A percentile compares a stretch with the other conserved stretches of the same genome.
phyloP scores from a whole-genome alignment of 345 rosid species.

The Sisymbrium irio region DNA sequence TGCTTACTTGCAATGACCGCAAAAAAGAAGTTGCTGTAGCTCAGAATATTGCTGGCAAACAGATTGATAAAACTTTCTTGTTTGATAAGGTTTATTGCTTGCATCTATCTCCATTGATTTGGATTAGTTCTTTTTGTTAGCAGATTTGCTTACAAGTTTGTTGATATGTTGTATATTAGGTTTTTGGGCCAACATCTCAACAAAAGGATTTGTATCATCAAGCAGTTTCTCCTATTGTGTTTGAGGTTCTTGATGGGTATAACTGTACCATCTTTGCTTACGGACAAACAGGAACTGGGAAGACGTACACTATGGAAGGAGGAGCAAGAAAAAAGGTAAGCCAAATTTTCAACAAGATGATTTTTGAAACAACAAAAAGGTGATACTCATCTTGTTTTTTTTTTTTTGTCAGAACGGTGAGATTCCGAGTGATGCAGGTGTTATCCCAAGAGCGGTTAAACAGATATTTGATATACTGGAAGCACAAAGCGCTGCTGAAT shows the following conservation, averaged over 20 bases:
- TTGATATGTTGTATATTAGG: conserved; percentile 47
- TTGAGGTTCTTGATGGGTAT: conserved; percentile 96
- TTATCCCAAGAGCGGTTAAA: conserved; percentile 91
- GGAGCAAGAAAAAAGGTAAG: conserved; percentile 90
- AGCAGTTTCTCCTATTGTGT: conserved; percentile 86
- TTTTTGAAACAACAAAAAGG: not conserved
- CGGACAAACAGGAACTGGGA: conserved; percentile 98
- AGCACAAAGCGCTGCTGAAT: conserved; percentile 94
- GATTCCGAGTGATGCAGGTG: conserved; percentile 95
- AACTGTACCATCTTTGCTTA: conserved; percentile 99
- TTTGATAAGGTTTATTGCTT: conserved; percentile 89
- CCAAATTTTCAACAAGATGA: not conserved
- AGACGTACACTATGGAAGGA: conserved; percentile 99
- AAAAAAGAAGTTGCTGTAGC: conserved; percentile 82
- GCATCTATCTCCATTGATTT: too few species aligned
- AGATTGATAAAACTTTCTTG: conserved; percentile 90
- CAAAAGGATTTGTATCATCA: conserved; percentile 80
- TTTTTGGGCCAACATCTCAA: conserved; percentile 87
- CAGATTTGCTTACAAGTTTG: conserved; percentile 2
- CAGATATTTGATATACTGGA: conserved; percentile 91
- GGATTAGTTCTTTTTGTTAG: too few species aligned
- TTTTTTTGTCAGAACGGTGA: conserved; percentile 74
- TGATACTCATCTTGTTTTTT: conserved; percentile 14
- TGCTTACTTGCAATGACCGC: conserved; percentile 77
- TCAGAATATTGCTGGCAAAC: conserved; percentile 92